Evolutionary conservation across 1,284 basidiomycete genomes (phyloP).

Genomic region (Tranzscheliella williamsii): DNA sequence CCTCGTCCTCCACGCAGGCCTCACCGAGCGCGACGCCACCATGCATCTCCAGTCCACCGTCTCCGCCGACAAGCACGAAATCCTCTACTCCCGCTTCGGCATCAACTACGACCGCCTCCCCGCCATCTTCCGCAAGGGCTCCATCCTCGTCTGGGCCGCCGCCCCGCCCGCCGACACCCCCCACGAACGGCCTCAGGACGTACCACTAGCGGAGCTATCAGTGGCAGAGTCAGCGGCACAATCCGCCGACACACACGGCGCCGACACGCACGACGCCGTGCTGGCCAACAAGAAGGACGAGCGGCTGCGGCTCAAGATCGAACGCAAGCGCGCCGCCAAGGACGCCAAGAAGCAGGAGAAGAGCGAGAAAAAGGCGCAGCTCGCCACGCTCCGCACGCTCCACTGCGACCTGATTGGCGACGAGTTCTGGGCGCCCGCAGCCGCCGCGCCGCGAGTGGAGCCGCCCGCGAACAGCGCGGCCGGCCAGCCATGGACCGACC

Average conservation of each 20-base stretch:
- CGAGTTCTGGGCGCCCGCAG: conserved; percentile 38
- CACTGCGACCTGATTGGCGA: conserved; percentile 59
- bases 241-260: background rate
- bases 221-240: background rate
- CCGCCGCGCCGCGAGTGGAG: background rate
- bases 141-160: conserved; percentile 71
- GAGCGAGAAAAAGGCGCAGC: conserved; percentile 13
- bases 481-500: conserved; percentile 14
- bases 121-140: conserved; percentile 81
- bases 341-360: conserved; percentile 26
- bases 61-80: conserved; percentile 86
- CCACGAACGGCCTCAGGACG: background rate
- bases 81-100: conserved; percentile 77
- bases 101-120: conserved; percentile 86
- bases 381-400: conserved; percentile 44
- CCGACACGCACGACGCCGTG: background rate
- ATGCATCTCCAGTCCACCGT: conserved; percentile 74
- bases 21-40: conserved; percentile 80
- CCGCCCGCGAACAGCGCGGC: background rate
- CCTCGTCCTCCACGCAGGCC: conserved; percentile 76
- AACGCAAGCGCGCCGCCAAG: conserved; percentile 12
- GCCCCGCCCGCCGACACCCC: background rate
- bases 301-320: conserved; percentile 12
- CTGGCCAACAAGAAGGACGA: conserved; percentile 25
- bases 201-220: background rate